Evolutionary conservation across 768 basidiomycete genomes (phyloP), one percentile per base, ranked within the genome.

Genomic region (button mushroom (Agaricus bisporus)): DNA sequence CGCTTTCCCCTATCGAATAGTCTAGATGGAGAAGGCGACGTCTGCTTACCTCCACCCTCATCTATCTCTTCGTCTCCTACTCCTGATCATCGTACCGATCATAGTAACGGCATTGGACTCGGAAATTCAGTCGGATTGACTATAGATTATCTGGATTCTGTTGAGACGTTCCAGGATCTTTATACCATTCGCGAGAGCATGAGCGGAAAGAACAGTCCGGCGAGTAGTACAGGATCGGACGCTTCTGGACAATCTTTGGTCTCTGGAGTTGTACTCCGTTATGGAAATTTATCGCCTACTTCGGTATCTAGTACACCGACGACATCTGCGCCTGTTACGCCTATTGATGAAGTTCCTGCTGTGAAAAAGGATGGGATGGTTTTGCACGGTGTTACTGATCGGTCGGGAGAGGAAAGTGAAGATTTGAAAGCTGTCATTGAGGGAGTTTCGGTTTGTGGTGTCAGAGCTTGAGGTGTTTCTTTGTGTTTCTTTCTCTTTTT

Each of bases 161-260:
- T 29, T n/a, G 28, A 49, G 35, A 38, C 56, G 17, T 44, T 54
- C 52, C 52, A 26, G 8, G 48, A 48, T 35, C 48, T 48, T 20
- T 7, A 48, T 26, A 22, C 38, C 14, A 25, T 37, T 28, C 35
- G 39, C 17, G 53, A 36, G 9, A 37, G 18, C 22, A 5, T 54
- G 53, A 41, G 22, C 18, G 46, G 22, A 38, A 36, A 43, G 11
- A 49, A 29, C 9, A 58, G 56, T 25, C 56, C 56, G 10, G 41
- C 52, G 35, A 50, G 48, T 17, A 57, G 56, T 42, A 15, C 38
- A 17, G 35, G 49, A 32, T 58, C 56, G 17, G 48, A 49, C 12
- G 28, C 18, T 20, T 58, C 56, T 12, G 35, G 26, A 1, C 41
- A 44, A 37, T 54, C 51, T 42, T 54, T 54, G 32, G 20, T 41